Conservation (phyloP, 768 basidiomycete species). For the Phallus indusiatus region DNA sequence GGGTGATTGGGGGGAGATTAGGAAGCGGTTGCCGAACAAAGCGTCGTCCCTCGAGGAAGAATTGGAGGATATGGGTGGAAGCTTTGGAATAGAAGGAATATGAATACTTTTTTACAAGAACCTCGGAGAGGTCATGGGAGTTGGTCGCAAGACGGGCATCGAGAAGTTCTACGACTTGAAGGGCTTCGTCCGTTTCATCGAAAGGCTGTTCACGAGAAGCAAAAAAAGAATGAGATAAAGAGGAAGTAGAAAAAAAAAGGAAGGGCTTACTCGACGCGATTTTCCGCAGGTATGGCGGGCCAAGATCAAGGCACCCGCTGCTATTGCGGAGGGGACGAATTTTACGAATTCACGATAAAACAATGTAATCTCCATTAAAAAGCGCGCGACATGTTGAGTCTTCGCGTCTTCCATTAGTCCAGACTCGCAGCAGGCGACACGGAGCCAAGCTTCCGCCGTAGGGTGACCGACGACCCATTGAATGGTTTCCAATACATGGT, state of each 20-base stretch:
- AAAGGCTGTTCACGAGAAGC: slow-evolving; percentile 21
- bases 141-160: slow-evolving; percentile 81
- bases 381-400: slow-evolving; percentile 92
- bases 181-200: slow-evolving; percentile 77
- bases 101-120: slow-evolving; percentile 97
- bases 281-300: slow-evolving; percentile 84
- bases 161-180: slow-evolving; percentile 77
- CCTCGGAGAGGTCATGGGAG: slow-evolving; percentile 89
- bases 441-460: slow-evolving; percentile 95
- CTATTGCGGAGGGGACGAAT: slow-evolving; percentile 77
- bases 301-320: slow-evolving; percentile 80
- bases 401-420: slow-evolving; percentile 67
- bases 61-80: slow-evolving; percentile 86
- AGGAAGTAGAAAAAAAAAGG: neutral
- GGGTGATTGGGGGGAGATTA: slow-evolving; percentile 58
- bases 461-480: slow-evolving; percentile 96
- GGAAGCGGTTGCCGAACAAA: slow-evolving; percentile 41
- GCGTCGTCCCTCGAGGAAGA: slow-evolving; percentile 82
- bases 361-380: slow-evolving; percentile 98
- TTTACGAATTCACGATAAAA: slow-evolving; percentile 95
- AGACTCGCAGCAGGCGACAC: slow-evolving; percentile 68
- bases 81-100: slow-evolving; percentile 95
- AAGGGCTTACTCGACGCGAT: slow-evolving; percentile 47
- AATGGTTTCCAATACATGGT: slow-evolving; percentile 91
- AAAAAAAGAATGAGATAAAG: neutral